Evolutionary conservation across 2,329 filamentous ascomycete genomes (phyloP), one percentile per base, ranked within the genome.

Genomic region (Monosporascus sp.): DNA sequence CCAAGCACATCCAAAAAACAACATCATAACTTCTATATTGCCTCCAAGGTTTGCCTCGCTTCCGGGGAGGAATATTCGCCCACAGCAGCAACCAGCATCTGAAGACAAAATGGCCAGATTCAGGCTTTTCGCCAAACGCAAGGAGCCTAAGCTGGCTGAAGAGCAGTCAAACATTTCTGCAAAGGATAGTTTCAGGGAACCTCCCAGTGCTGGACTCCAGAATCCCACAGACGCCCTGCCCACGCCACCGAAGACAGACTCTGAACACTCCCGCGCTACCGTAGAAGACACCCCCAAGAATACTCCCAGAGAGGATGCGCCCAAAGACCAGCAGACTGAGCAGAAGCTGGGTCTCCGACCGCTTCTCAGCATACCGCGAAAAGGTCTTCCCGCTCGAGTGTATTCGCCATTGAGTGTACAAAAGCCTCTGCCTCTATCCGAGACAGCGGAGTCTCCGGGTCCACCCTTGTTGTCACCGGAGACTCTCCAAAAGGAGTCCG

Each of bases 21-120:
- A 26, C 37, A 53, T 48, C n/a, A 41, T 52, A n/a, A 35, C 49
- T 44, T 51, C 59, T 26, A 48, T 55, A 47, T 55, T 65, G 45
- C 59, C 63, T 37, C 62, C 63, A 17, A 62, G 62, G 56, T 60
- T 50, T 26, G 56, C 54, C 3, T 65, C 62, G 2, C 54, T 65
- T 9, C 62, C 61, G 2, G 63, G 63, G n/a, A 58, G 58, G 40
- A 65, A 65, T 19, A 61, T 65, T 51, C 59, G 62, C 27, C 64
- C 64, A 19, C 48, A 41, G 16, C 58, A 58, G 27, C 52, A 54
- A 50, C n/a, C 49, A n/a, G 58, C 56, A 47, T 31, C 56, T n/a
- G 52, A 63, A 20, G 48, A 52, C 47, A 50, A 59, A 43, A 57
- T 56, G 53, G 56, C 52, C 46, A 61, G 56, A 24, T 26, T 58